Base-by-base conservation (phyloP, 1,284 basidiomycete genomes). In the Naganishia sp. region DNA sequence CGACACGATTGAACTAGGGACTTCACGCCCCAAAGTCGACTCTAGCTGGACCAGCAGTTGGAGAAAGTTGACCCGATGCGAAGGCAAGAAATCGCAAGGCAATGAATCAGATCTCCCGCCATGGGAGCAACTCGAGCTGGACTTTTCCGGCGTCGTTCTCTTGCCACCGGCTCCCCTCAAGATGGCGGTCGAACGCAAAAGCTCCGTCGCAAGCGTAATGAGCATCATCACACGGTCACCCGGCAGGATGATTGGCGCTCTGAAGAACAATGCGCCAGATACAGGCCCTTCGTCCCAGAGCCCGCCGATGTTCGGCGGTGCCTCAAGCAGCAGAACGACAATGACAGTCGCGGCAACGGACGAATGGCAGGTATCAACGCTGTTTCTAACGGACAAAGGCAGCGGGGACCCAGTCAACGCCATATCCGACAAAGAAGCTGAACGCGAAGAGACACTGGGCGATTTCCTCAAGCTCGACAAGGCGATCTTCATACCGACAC, bases 1-100 rank as follows among this genome's bases (percentile, higher is more conserved):
- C 3, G 77, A 79, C 63, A 75, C 75, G 16, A 75, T 79, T 63
- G 72, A 74, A 36, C 69, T 76, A 9, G 21, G 33, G 33, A 9
- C 13, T 10, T 7, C 13, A 10, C 33, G 5, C 31, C n/a, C 31
- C 31, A 53, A 53, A n/a, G 18, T 3, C 18, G 16, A 36, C 25
- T 36, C 31, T 15, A 53, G 53, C 33, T 55, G 53, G 53, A 39
- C 53, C 36, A 23, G 21, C n/a, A 55, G 39, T 23, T n/a, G 42
- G 18, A 55, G 21, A n/a, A 33, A 55, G 18, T 39, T 42, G 36
- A 16, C 53, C 4, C 21, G 36, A 11, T 16, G 53, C 13, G 18
- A 16, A 13, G 1, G 53, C 53, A 39, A 55, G n/a, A 55, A 55
- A 13, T 7, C 53, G 10, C 16, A 42, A 6, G 6, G 2, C 18